These are phyloP conservation scores for Kwoniella shandongensis DNA, from an alignment of 768 basidiomycete genomes.

Conservation along the genomic window DNA sequence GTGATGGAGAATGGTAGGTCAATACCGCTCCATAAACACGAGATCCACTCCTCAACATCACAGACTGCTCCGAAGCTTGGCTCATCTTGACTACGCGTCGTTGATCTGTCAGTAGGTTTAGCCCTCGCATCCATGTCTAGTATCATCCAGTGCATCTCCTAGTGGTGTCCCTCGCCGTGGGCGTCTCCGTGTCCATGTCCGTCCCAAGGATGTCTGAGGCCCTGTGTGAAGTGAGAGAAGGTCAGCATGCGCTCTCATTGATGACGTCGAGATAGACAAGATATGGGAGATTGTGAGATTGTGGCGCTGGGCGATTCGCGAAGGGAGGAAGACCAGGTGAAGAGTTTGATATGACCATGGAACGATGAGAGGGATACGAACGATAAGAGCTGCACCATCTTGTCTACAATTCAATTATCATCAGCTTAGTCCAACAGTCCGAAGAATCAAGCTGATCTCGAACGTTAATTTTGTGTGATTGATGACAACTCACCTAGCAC, in stretches of 20 bases:
- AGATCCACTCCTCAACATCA: too few relatives aligned
- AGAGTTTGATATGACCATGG: too few relatives aligned
- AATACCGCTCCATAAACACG: too few relatives aligned
- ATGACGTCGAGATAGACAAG: background rate
- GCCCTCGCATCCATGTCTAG: too few relatives aligned
- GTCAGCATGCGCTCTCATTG: background rate
- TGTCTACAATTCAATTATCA: conserved; percentile 58
- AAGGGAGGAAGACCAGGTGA: too few relatives aligned
- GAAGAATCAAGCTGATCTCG: background rate
- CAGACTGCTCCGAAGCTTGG: too few relatives aligned
- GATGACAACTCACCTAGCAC: conserved; percentile 73
- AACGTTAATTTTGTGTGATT: conserved; percentile 9
- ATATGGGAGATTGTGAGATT: background rate
- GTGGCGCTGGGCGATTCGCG: background rate
- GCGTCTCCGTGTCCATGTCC: conserved; percentile 56
- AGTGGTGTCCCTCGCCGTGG: conserved; percentile 55
- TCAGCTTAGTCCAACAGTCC: background rate
- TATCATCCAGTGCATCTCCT: background rate
- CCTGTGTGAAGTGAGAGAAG: conserved; percentile 27
- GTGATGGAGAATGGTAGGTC: too few relatives aligned
- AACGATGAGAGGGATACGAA: conserved; percentile 50
- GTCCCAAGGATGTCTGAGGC: conserved; percentile 64
- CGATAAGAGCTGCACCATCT: conserved; percentile 73
- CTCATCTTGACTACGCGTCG: too few relatives aligned
- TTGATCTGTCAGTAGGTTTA: too few relatives aligned